Evolutionary conservation across 2,329 filamentous ascomycete species (phyloP).

Genomic region (Aspergillus bombycis): DNA sequence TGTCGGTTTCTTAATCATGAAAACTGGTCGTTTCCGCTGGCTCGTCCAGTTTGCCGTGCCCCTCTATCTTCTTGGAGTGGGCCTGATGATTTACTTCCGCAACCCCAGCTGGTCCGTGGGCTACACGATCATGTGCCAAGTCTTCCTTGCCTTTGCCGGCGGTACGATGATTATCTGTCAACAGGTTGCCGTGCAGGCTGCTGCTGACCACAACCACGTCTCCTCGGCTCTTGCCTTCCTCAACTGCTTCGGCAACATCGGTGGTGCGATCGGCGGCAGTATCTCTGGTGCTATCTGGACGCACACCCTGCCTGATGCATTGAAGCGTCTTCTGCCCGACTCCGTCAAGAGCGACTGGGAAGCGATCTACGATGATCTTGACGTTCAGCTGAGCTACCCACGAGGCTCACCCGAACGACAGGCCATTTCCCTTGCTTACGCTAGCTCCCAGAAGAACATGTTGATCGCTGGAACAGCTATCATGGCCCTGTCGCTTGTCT

Average conservation of each 20-base stretch:
- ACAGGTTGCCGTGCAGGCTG: constrained; percentile 58
- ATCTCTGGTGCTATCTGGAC: constrained; percentile 39
- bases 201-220: constrained; percentile 55
- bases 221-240: constrained; percentile 55
- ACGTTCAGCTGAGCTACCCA: constrained; percentile 31
- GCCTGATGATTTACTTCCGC: constrained; percentile 57
- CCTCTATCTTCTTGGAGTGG: constrained; percentile 51
- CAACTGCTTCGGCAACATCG: constrained; percentile 35
- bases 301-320: constrained; percentile 34
- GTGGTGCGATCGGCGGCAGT: constrained; percentile 34
- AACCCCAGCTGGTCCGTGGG: constrained; percentile 49
- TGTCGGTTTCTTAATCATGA: constrained; percentile 54
- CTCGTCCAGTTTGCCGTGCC: constrained; percentile 52
- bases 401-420: constrained; percentile 41
- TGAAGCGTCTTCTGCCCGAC: constrained; percentile 41
- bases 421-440: constrained; percentile 50
- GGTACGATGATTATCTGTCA: constrained; percentile 55
- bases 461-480: constrained; percentile 33
- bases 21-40: constrained; percentile 54
- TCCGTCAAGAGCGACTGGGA: constrained; percentile 13
- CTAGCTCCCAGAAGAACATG: constrained; percentile 46
- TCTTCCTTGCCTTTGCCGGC: constrained; percentile 57
- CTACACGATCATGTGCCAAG: constrained; percentile 58
- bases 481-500: constrained; percentile 17
- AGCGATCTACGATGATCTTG: constrained; percentile 17